phyloP scores from a whole-genome alignment of 352 stramenopile genomes.

The Thraustochytrium sp. region DNA sequence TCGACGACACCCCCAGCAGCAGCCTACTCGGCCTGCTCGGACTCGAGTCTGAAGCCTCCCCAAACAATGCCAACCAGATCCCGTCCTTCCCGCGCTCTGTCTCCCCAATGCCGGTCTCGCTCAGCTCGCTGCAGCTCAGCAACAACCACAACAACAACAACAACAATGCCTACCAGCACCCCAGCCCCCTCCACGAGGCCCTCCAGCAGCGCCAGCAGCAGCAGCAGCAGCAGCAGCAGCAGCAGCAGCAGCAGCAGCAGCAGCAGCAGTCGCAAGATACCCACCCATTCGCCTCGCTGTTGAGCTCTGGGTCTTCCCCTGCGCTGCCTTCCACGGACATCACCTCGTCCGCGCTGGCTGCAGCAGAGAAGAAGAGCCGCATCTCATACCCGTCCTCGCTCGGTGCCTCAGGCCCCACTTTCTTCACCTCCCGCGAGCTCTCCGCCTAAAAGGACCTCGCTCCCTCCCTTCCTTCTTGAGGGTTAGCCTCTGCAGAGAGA shows the following conservation, averaged over 20 bases:
- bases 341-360: not conserved
- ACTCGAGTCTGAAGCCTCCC: constrained; percentile 3
- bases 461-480: not conserved
- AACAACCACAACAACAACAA: not conserved
- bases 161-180: not conserved
- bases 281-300: not conserved
- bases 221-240: not conserved
- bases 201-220: not conserved
- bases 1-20: not conserved
- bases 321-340: not conserved
- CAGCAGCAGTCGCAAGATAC: not conserved
- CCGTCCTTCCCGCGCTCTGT: too few species aligned
- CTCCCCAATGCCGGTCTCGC: not conserved
- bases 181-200: not conserved
- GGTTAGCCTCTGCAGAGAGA: too few species aligned
- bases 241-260: not conserved
- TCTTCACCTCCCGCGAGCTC: not conserved
- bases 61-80: too few species aligned
- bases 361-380: not conserved
- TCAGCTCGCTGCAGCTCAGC: not conserved
- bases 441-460: not conserved
- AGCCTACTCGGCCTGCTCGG: not conserved
- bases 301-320: not conserved
- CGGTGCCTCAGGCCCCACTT: not conserved
- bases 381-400: not conserved